Percentiles rank a stretch among this genome's conserved stretches.
phyloP scores from a whole-genome alignment of 352 stramenopile species.

The Pythium aristosporum region DNA sequence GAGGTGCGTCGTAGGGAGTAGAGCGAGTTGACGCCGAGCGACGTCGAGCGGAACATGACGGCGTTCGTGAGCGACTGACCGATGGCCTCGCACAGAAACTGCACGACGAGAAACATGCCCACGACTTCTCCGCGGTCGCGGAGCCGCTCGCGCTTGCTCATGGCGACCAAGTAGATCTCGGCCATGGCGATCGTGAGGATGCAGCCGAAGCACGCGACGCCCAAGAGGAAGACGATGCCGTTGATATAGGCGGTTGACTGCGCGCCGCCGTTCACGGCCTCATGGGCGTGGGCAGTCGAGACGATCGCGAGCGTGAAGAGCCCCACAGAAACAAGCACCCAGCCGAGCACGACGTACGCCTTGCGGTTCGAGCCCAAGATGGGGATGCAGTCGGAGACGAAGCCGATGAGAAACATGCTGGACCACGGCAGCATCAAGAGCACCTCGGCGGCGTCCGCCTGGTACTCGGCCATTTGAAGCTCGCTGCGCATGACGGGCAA shows the following conservation, averaged over 20 bases:
- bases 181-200: slow-evolving; percentile 48
- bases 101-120: slow-evolving; percentile 48
- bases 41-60: slow-evolving; percentile 51
- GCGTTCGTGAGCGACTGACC: slow-evolving; percentile 48
- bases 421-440: slow-evolving; percentile 63
- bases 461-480: slow-evolving; percentile 62
- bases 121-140: slow-evolving; percentile 34
- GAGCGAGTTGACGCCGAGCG: slow-evolving; percentile 40
- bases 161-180: slow-evolving; percentile 57
- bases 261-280: slow-evolving; percentile 20
- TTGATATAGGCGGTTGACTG: slow-evolving; percentile 37
- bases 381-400: slow-evolving; percentile 50
- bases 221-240: slow-evolving; percentile 41
- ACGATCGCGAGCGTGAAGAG: slow-evolving; percentile 56
- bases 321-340: slow-evolving; percentile 38
- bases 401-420: slow-evolving; percentile 82
- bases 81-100: slow-evolving; percentile 47
- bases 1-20: slow-evolving; percentile 44
- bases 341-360: slow-evolving; percentile 53
- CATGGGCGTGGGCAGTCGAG: slow-evolving; percentile 54
- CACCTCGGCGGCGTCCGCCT: slow-evolving; percentile 52
- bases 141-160: slow-evolving; percentile 49
- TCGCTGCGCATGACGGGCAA: slow-evolving; percentile 63
- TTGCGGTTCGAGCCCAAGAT: slow-evolving; percentile 50
- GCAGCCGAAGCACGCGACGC: slow-evolving; percentile 48